Percentiles rank a stretch among this genome's conserved stretches.
These are phyloP conservation scores for Solanum gracilifrons DNA, from an alignment of 257 asterid genomes.

Conservation along the genomic window DNA sequence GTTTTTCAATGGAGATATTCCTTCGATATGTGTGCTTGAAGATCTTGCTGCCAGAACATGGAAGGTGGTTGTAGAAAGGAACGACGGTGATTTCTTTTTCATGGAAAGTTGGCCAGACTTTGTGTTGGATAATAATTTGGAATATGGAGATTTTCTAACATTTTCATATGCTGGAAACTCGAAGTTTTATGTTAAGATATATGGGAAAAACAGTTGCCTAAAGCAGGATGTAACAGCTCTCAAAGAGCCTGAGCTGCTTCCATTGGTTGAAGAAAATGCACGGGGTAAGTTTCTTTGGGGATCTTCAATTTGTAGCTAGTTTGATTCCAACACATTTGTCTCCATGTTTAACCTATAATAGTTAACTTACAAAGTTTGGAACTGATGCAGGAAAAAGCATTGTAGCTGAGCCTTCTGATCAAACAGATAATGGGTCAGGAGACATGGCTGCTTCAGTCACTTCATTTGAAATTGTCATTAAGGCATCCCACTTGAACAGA, in stretches of 20 bases:
- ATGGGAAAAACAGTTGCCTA: background rate
- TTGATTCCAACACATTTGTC: background rate
- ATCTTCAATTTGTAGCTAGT: background rate
- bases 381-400: background rate
- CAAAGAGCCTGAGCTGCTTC: background rate
- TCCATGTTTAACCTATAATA: background rate
- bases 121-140: background rate
- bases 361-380: background rate
- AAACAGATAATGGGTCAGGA: background rate
- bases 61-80: background rate
- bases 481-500: background rate
- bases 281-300: background rate
- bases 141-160: background rate
- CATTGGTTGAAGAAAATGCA: background rate
- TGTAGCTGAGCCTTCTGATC: background rate
- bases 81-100: background rate
- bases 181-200: background rate
- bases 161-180: background rate
- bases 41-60: background rate
- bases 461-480: background rate
- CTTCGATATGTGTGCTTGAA: background rate
- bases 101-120: background rate
- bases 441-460: background rate
- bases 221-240: background rate
- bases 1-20: background rate